Percentiles rank a stretch among this genome's conserved stretches.
phyloP scores from a whole-genome alignment of 768 basidiomycete genomes.

The Gautieria morchelliformis region DNA sequence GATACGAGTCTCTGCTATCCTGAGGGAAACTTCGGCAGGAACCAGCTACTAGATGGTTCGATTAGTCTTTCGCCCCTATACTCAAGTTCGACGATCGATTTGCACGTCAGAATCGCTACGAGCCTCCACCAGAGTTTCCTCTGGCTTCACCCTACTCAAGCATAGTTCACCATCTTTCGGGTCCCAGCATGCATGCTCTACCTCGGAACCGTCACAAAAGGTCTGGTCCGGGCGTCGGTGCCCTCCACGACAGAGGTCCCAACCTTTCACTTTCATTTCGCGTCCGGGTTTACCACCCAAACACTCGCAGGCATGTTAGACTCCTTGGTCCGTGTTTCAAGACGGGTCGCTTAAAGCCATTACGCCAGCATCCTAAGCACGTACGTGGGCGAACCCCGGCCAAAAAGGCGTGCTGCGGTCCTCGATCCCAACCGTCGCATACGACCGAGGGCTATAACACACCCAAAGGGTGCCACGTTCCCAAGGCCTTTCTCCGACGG shows the following conservation, averaged over 20 bases:
- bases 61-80: constrained; percentile 96
- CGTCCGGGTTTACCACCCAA: constrained; percentile 59
- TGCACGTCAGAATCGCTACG: constrained; percentile 94
- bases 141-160: constrained; percentile 87
- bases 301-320: constrained; percentile 78
- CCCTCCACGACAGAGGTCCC: constrained; percentile 24
- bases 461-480: no score
- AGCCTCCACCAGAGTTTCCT: constrained; percentile 95
- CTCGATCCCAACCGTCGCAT: constrained; percentile 49
- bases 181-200: constrained; percentile 81
- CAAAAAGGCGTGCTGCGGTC: constrained; percentile 50
- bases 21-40: constrained; percentile 85
- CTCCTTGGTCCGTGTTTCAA: constrained; percentile 84
- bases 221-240: constrained; percentile 25
- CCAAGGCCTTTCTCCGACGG: no score
- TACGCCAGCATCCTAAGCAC: constrained; percentile 69
- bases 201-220: constrained; percentile 55
- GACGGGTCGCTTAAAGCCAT: constrained; percentile 75
- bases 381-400: constrained; percentile 44
- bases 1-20: constrained; percentile 51
- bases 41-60: constrained; percentile 92
- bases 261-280: constrained; percentile 30
- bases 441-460: constrained; percentile 31
- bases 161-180: constrained; percentile 90
- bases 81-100: constrained; percentile 93